Conservation (phyloP, 345 rosid genomes). For the Gossypium sturtianum region DNA sequence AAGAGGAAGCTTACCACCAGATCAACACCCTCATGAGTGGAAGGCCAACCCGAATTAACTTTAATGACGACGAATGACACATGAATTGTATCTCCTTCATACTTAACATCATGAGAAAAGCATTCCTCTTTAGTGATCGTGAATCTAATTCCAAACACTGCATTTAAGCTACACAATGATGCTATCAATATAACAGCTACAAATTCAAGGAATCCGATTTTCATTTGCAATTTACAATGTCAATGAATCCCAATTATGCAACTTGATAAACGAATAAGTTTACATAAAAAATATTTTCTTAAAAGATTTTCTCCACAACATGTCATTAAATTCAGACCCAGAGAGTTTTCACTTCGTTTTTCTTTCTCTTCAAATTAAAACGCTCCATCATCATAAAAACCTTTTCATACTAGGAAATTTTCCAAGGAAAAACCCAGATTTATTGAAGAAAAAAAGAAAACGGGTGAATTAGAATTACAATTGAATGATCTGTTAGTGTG, state of each 20-base stretch:
- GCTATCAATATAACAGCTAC: conserved; percentile 27
- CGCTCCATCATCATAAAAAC: not conserved
- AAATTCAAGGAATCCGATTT: conserved; percentile 18
- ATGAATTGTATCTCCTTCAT: conserved; percentile 55
- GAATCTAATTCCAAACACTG: conserved; percentile 45
- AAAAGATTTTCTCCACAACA: not conserved
- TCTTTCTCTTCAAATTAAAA: too few relatives aligned
- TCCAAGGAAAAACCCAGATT: not conserved
- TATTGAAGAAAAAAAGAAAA: not conserved
- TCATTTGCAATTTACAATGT: conserved; percentile 32
- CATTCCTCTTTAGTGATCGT: conserved; percentile 61
- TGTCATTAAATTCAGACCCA: not conserved
- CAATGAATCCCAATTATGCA: not conserved
- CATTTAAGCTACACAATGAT: conserved; percentile 19
- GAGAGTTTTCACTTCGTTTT: not conserved
- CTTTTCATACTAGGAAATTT: not conserved
- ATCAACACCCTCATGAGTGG: conserved; percentile 49
- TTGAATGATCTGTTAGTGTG: not conserved
- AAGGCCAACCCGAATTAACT: conserved; percentile 50
- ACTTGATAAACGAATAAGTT: not conserved
- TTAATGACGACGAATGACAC: conserved; percentile 54
- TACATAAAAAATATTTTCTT: not conserved
- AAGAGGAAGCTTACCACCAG: conserved; percentile 45
- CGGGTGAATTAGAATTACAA: not conserved
- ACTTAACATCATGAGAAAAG: conserved; percentile 54